Evolutionary conservation across 225 moss, liverwort and hornwort species (phyloP), one percentile per base, ranked within the genome.

Genomic region (Pseudoscleropodium purum): DNA sequence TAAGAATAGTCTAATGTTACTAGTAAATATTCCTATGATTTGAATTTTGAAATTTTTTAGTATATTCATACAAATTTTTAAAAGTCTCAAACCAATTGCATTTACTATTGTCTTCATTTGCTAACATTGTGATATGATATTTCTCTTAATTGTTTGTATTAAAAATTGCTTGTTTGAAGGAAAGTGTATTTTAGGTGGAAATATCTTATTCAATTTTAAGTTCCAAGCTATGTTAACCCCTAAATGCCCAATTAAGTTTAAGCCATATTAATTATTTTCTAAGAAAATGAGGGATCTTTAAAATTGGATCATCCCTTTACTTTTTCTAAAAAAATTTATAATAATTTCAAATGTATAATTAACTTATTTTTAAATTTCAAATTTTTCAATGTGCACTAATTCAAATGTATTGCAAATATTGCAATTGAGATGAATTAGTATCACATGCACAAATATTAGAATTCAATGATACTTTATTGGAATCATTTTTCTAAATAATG

Each of bases 171-270:
- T 1, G 0, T 20, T 33, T 75, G 7, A 20, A 49, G 11, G 30
- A 19, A 49, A 4, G 0, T 75, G 2, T 31, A 0, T 19, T 75
- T 20, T 75, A 20, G 6, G 4, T 49, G 5, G 12, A 0, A 13
- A 2, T 34, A 34, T 15, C 8, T 49, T 33, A 33, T 13, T 51
- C 20, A 51, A 51, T 75, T 2, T 47, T 3, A 51, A 49, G 3
- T 13, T 2, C 8, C 19, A 20, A 4, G 20, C 51, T 49, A 49
- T 33, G 1, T 49, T 47, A 43, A 33, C 1, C 1, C 10, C 5
- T 33, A 20, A 49, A 76, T 20, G 7, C 2, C 18, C 0, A 75
- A 0, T 75, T 49, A 51, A 33, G 1, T 45, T 47, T 4, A 47
- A 76, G 7, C 0, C 1, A 0, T 33, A 76, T 75, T 19, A 20